phyloP scores from a whole-genome alignment of 2,329 filamentous ascomycete genomes.

The Phoma sp. region DNA sequence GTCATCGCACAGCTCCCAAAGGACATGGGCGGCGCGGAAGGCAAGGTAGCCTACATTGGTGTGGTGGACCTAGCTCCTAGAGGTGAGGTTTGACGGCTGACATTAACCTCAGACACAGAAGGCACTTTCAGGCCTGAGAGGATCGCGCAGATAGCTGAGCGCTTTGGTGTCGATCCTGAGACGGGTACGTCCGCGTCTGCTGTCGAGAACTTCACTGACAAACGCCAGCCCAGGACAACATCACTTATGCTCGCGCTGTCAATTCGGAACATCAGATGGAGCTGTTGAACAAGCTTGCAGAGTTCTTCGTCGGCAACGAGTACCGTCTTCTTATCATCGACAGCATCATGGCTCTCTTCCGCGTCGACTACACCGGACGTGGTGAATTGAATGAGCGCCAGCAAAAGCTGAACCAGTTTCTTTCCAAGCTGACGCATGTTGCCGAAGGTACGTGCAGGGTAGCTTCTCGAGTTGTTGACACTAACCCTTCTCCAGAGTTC shows the following conservation, averaged over 20 bases:
- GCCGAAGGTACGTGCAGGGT: conserved; percentile 59
- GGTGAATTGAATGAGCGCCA: conserved; percentile 73
- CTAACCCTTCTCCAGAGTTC: conserved; percentile 59
- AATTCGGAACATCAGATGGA: conserved; percentile 73
- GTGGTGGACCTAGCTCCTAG: neutral
- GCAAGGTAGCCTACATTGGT: conserved; percentile 73
- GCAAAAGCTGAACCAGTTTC: conserved; percentile 70
- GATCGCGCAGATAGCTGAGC: conserved; percentile 70
- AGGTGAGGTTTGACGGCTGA: conserved; percentile 4
- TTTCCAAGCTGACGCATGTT: conserved; percentile 68
- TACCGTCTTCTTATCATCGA: conserved; percentile 72
- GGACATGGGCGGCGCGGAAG: conserved; percentile 70
- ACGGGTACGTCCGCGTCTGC: conserved; percentile 25
- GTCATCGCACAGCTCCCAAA: conserved; percentile 66
- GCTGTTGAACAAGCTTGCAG: conserved; percentile 65
- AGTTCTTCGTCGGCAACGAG: conserved; percentile 67
- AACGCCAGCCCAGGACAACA: conserved; percentile 68
- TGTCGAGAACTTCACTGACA: conserved; percentile 56
- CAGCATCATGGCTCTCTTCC: conserved; percentile 73
- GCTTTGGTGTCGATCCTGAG: conserved; percentile 60
- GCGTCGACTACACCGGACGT: conserved; percentile 70
- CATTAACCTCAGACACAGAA: conserved; percentile 50
- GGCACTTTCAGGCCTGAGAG: conserved; percentile 68
- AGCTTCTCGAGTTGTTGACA: neutral
- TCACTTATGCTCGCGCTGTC: conserved; percentile 67